Conservation (phyloP, 108 stramenopile genomes). For the Schizochytrium sp. region DNA sequence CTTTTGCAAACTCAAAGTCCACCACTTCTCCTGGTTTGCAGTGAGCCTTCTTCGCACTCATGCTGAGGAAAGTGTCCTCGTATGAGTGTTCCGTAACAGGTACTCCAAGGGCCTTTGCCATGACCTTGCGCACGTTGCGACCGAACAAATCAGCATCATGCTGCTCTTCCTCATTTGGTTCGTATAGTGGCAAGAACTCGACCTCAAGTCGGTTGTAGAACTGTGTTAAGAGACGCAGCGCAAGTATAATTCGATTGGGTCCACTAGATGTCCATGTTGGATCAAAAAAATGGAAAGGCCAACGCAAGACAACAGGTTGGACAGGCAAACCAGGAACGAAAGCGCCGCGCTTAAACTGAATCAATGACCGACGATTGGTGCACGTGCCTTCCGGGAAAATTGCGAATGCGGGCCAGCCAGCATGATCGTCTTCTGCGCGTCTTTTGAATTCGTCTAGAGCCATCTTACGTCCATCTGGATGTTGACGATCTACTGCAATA, state of each 20-base stretch:
- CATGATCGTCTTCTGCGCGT: constrained; percentile 20
- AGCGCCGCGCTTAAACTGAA: constrained; percentile 71
- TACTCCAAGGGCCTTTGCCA: constrained; percentile 61
- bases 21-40: constrained; percentile 1
- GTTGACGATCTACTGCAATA: constrained; percentile 37
- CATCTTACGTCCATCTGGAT: background rate
- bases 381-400: constrained; percentile 77
- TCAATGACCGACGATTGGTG: constrained; percentile 68
- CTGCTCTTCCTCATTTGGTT: constrained; percentile 61
- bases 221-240: constrained; percentile 56
- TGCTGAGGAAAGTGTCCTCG: constrained; percentile 57
- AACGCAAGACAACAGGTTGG: constrained; percentile 64
- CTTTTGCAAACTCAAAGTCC: constrained; percentile 3
- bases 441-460: constrained; percentile 18
- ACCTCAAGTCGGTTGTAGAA: constrained; percentile 47
- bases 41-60: constrained; percentile 41
- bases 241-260: constrained; percentile 15
- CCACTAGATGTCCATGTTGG: constrained; percentile 58
- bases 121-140: constrained; percentile 42
- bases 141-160: constrained; percentile 62
- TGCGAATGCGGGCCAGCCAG: constrained; percentile 51
- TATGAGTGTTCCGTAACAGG: constrained; percentile 67
- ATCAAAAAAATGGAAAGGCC: constrained; percentile 41
- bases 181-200: constrained; percentile 53
- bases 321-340: constrained; percentile 73